Base-by-base conservation (phyloP, 306 rosid species). In the Dryas drummondii region DNA sequence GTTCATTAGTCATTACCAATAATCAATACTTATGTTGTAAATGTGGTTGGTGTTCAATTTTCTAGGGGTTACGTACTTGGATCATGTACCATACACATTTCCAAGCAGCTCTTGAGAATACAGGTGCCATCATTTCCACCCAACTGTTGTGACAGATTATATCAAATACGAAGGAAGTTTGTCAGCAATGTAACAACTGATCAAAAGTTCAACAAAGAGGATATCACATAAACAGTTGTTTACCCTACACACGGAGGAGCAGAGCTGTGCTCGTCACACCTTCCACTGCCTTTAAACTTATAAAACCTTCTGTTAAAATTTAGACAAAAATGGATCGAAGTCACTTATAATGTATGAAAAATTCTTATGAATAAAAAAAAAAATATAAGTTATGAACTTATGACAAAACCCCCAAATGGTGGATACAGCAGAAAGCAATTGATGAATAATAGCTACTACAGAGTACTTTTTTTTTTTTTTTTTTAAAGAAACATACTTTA, bases 71-170 rank as follows among this genome's bases (percentile, higher is more conserved):
- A 40, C n/a, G 37, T 84, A 94, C 98, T 94, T 94, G 98, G 76
- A 91, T 84, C 89, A 94, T 87, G 82, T 89, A 87, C 98, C 98
- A 94, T 44, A 84, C 93, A 57, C 98, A 94, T 80, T 49, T 82
- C 98, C 98, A 94, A 58, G 96, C 87, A 15, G 72, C 83, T 74
- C 80, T 88, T 52, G 98, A 86, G 77, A 94, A 91, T 81, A 94
- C 98, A 1, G 98, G 98, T 50, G 97, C 98, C 98, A 94, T 94
- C 96, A 91, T 91, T 88, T 94, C 98, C 81, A 94, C 98, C 97
- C 97, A 94, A 71, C 98, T 94, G 86, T 60, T 62, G 68, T 12
- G 40, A 80, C 68, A 73, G 71, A 74, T 41, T 78, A 76, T 54
- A 57, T 80, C 67, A 72, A 61, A 64, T 44, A 70, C 44, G 70